A percentile compares a stretch with the other conserved stretches of the same genome.
Evolutionary conservation across 495 filamentous ascomycete genomes (phyloP).

Genomic region (Parmelia sp.): DNA sequence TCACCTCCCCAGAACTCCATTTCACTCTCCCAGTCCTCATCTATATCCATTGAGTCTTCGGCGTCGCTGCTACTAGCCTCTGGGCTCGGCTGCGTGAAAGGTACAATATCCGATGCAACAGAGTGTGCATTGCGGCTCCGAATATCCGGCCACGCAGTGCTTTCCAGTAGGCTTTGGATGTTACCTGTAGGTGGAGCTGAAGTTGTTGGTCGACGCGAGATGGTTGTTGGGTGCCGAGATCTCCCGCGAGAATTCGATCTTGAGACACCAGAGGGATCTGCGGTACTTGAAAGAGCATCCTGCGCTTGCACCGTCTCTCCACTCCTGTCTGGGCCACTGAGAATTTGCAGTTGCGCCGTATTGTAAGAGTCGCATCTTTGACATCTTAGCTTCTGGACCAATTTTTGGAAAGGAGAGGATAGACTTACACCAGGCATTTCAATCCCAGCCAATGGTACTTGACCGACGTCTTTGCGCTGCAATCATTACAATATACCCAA

Average conservation of each 20-base stretch:
- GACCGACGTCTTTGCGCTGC: conserved; percentile 73
- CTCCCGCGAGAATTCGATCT: conserved; percentile 18
- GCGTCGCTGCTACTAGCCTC: conserved; percentile 33
- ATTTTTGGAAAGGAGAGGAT: background rate
- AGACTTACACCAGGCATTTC: conserved; percentile 67
- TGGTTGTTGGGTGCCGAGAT: conserved; percentile 14
- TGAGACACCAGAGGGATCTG: conserved; percentile 13
- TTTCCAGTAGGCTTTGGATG: conserved; percentile 10
- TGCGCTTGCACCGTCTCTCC: conserved; percentile 27
- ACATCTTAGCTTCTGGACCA: conserved; percentile 22
- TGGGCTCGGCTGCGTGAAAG: conserved; percentile 36
- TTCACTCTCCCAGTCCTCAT: conserved; percentile 46
- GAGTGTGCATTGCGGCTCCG: conserved; percentile 37
- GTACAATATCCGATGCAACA: conserved; percentile 37
- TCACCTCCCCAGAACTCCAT: conserved; percentile 58
- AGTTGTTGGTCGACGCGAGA: conserved; percentile 33
- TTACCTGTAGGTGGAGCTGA: conserved; percentile 20
- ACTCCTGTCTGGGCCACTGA: conserved; percentile 38
- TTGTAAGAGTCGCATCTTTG: conserved; percentile 72
- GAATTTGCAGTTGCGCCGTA: conserved; percentile 64
- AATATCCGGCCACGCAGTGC: conserved; percentile 18
- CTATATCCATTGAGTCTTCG: conserved; percentile 36
- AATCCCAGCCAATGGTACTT: conserved; percentile 92
- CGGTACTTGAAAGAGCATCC: conserved; percentile 25
- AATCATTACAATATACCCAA: conserved; percentile 89